Conservation (phyloP, 169 alveolate genomes). For the Perkinsus chesapeaki region DNA sequence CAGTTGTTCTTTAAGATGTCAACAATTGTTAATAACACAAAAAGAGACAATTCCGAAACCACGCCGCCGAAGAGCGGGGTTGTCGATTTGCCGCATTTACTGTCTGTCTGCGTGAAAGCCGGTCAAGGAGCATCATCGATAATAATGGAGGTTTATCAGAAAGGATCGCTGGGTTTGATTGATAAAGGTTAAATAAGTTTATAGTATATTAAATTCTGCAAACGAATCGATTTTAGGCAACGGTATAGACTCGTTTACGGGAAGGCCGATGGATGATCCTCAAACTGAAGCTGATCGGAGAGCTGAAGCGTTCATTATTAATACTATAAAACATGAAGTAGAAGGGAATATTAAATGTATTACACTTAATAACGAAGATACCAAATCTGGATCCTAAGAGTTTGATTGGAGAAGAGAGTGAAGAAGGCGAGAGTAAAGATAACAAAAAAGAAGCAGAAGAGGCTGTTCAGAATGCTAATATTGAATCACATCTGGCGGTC, state of each 20-base stretch:
- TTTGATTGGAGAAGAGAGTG: not conserved
- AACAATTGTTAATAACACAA: too few relatives aligned
- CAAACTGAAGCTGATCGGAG: not conserved
- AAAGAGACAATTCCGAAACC: too few relatives aligned
- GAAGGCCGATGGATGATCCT: not conserved
- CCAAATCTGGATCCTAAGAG: not conserved
- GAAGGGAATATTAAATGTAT: not conserved
- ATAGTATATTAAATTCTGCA: too few relatives aligned
- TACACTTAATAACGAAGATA: not conserved
- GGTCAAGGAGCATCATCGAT: not conserved
- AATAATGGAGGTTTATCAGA: not conserved
- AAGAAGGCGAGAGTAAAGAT: not conserved
- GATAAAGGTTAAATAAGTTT: too few relatives aligned
- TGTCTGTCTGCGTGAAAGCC: not conserved
- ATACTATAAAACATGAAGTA: too few relatives aligned
- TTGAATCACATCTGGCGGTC: too few relatives aligned
- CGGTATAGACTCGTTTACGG: not conserved
- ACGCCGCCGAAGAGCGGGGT: not conserved
- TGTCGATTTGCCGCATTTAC: not conserved
- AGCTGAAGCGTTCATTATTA: not conserved
- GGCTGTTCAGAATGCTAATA: not conserved
- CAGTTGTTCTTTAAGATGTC: too few relatives aligned
- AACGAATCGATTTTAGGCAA: not conserved
- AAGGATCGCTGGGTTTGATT: not conserved
- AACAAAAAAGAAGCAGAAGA: not conserved